These are phyloP conservation scores for Fusarium coffeatum DNA, from an alignment of 2,329 filamentous ascomycete genomes.

Conservation along the genomic window DNA sequence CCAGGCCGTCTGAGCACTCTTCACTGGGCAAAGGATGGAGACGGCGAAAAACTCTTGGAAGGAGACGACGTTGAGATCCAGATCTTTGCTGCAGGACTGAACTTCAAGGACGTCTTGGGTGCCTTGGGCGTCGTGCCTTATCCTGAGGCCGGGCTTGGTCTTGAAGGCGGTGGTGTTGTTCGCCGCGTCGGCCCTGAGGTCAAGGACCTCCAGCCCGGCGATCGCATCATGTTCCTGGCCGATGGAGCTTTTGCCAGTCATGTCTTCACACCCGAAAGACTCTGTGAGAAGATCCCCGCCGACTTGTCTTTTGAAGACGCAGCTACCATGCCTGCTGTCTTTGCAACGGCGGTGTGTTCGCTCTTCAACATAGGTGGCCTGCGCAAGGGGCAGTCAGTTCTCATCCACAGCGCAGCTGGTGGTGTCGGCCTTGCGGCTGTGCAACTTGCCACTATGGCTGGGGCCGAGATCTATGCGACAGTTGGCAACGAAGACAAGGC, in stretches of 20 bases:
- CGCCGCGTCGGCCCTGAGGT: conserved; percentile 44
- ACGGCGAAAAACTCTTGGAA: background rate
- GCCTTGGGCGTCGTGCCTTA: conserved; percentile 48
- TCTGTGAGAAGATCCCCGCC: conserved; percentile 49
- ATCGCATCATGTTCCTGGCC: conserved; percentile 49
- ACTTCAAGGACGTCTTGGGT: conserved; percentile 53
- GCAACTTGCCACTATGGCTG: conserved; percentile 37
- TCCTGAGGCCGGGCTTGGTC: conserved; percentile 34
- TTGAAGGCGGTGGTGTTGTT: conserved; percentile 49
- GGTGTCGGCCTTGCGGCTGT: conserved; percentile 51
- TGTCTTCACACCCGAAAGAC: conserved; percentile 4
- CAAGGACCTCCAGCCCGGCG: conserved; percentile 48
- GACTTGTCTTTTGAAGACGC: conserved; percentile 42
- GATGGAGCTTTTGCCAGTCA: conserved; percentile 40
- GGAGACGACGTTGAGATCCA: conserved; percentile 50
- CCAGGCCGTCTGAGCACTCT: conserved; percentile 40
- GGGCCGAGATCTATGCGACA: conserved; percentile 49
- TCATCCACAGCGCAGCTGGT: conserved; percentile 52
- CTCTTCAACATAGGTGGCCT: conserved; percentile 43
- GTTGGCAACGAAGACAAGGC: conserved; percentile 52
- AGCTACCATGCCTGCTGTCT: conserved; percentile 51
- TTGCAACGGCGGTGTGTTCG: conserved; percentile 49
- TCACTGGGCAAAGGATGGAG: conserved; percentile 24
- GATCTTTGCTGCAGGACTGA: conserved; percentile 27
- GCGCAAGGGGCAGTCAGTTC: conserved; percentile 40